Percentiles rank a stretch among this genome's conserved stretches.
Evolutionary conservation across 2,329 filamentous ascomycete species (phyloP).

Genomic region (Pyrenophora teres): DNA sequence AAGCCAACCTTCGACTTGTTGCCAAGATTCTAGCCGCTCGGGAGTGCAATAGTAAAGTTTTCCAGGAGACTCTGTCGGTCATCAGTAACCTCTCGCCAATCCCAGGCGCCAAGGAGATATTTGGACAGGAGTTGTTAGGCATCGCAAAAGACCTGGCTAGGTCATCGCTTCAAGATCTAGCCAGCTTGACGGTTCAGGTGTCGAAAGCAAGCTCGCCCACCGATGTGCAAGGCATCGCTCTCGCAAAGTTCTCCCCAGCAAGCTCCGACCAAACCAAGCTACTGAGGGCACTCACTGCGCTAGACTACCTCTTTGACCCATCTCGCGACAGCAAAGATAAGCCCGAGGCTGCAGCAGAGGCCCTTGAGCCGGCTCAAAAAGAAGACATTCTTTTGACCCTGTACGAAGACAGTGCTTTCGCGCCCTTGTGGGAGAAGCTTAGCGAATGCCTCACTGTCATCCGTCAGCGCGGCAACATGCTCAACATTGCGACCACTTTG

Average conservation of each 20-base stretch:
- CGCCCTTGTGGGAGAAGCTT: slow-evolving; percentile 87
- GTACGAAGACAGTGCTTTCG: slow-evolving; percentile 90
- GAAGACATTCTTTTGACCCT: slow-evolving; percentile 84
- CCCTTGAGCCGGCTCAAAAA: slow-evolving; percentile 67
- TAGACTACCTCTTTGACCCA: slow-evolving; percentile 93
- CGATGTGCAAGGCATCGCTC: slow-evolving; percentile 90
- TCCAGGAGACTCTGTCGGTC: slow-evolving; percentile 96
- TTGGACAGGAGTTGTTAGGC: slow-evolving; percentile 88
- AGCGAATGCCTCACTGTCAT: slow-evolving; percentile 88
- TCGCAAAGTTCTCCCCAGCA: slow-evolving; percentile 93
- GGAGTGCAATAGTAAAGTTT: slow-evolving; percentile 96
- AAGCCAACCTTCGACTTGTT: slow-evolving; percentile 89
- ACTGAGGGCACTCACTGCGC: slow-evolving; percentile 84
- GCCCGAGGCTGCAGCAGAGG: slow-evolving; percentile 51
- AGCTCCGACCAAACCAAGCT: slow-evolving; percentile 97
- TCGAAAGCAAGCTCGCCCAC: slow-evolving; percentile 84
- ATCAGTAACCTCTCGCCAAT: slow-evolving; percentile 97
- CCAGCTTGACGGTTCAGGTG: slow-evolving; percentile 84
- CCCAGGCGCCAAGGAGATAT: slow-evolving; percentile 83
- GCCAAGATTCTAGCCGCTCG: slow-evolving; percentile 94
- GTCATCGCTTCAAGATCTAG: slow-evolving; percentile 81
- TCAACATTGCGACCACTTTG: slow-evolving; percentile 95
- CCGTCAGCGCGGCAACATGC: slow-evolving; percentile 88
- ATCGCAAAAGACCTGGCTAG: slow-evolving; percentile 85
- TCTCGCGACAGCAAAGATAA: slow-evolving; percentile 65